Evolutionary conservation across 2,329 filamentous ascomycete species (phyloP).

Genomic region (Pestalotiopsis sp.): DNA sequence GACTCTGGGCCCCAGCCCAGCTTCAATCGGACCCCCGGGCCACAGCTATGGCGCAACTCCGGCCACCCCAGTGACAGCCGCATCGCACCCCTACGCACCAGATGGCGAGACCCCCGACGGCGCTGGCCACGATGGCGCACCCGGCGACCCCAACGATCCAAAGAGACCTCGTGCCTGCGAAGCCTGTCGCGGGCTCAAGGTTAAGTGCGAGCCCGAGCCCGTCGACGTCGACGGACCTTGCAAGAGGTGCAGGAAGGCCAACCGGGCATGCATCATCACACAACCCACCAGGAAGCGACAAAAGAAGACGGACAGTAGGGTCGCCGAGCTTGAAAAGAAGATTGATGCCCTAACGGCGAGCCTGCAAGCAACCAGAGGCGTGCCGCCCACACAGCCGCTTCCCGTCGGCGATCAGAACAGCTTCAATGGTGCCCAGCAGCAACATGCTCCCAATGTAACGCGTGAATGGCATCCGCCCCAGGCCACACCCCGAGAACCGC

Average conservation of each 20-base stretch:
- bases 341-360: conserved; percentile 86
- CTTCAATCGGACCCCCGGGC: conserved; percentile 7
- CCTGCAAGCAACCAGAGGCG: conserved; percentile 59
- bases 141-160: conserved; percentile 46
- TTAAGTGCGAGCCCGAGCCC: conserved; percentile 80
- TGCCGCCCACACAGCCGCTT: conserved; percentile 14
- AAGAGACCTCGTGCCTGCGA: conserved; percentile 76
- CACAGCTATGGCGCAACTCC: conserved; percentile 12
- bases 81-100: conserved; percentile 20
- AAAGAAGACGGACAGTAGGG: conserved; percentile 88
- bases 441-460: conserved; percentile 1
- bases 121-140: conserved; percentile 19
- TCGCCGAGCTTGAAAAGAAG: conserved; percentile 90
- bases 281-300: conserved; percentile 76
- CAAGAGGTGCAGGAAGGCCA: conserved; percentile 78
- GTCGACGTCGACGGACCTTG: conserved; percentile 65
- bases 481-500: conserved; percentile 20
- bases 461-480: conserved; percentile 27
- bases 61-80: background rate
- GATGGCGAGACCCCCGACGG: conserved; percentile 20
- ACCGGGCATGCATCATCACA: conserved; percentile 77
- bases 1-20: conserved; percentile 7
- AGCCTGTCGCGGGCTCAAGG: conserved; percentile 75
- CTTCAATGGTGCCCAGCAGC: background rate
- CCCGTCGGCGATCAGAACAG: background rate